These are phyloP conservation scores for Penicillium sp. DNA, from an alignment of 2,329 filamentous ascomycete species.

Conservation along the genomic window DNA sequence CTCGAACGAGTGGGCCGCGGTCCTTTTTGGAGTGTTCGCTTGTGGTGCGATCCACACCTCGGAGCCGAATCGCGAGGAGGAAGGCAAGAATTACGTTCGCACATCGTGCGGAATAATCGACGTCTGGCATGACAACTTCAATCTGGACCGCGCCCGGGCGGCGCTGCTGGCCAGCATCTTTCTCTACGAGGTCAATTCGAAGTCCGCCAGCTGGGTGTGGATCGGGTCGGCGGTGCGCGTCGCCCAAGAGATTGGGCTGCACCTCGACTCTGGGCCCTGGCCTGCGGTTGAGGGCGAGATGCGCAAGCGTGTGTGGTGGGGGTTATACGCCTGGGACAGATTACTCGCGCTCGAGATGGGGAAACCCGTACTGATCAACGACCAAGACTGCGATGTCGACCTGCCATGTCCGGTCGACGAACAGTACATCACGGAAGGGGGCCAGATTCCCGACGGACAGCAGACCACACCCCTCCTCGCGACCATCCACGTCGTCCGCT, in stretches of 20 bases:
- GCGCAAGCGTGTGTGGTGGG: slow-evolving; percentile 89
- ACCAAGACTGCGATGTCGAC: slow-evolving; percentile 82
- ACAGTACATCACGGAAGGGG: slow-evolving; percentile 57
- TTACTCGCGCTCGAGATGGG: slow-evolving; percentile 78
- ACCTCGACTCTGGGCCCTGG: slow-evolving; percentile 73
- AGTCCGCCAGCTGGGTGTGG: slow-evolving; percentile 84
- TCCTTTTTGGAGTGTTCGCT: slow-evolving; percentile 82
- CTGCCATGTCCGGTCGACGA: slow-evolving; percentile 82
- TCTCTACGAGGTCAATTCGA: slow-evolving; percentile 82
- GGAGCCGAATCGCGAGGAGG: slow-evolving; percentile 58
- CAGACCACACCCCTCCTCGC: slow-evolving; percentile 73
- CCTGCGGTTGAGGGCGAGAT: slow-evolving; percentile 79
- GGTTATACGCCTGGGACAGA: slow-evolving; percentile 83
- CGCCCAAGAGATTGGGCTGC: slow-evolving; percentile 80
- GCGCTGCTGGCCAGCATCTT: slow-evolving; percentile 76
- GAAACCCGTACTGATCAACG: slow-evolving; percentile 78
- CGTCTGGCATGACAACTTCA: slow-evolving; percentile 77
- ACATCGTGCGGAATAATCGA: slow-evolving; percentile 70
- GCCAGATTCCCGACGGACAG: slow-evolving; percentile 46
- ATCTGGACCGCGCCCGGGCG: slow-evolving; percentile 72
- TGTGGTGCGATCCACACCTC: slow-evolving; percentile 75
- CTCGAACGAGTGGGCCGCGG: slow-evolving; percentile 71
- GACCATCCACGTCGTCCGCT: slow-evolving; percentile 78
- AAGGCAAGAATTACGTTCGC: slow-evolving; percentile 69
- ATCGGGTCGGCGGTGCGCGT: slow-evolving; percentile 76